Evolutionary conservation across 1,284 basidiomycete species (phyloP), one percentile per base, ranked within the genome.

Genomic region (Ustilago shanxiensis): DNA sequence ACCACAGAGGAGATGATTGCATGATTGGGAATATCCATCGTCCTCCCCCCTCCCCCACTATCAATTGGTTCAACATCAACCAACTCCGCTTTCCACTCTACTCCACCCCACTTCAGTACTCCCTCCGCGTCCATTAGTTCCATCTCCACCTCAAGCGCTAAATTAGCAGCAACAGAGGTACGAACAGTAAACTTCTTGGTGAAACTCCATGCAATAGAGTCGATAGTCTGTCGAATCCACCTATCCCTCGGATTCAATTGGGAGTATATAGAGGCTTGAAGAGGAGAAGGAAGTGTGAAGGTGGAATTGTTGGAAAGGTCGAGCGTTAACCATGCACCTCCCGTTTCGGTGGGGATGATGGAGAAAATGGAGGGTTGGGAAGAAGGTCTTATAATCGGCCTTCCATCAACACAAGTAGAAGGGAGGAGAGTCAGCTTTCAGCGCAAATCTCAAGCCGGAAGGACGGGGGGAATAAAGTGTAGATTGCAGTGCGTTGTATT

Each of bases 61-160:
- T 13, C 41, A 16, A 58, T 16, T 0, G 20, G 11, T 1, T 37
- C 2, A 14, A 45, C 47, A 1, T 72, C 64, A 8, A 77, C 71
- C 41, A 70, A 31, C 22, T 73, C 60, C 1, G 75, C 75, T 44
- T 67, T 49, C 75, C 75, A 77, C 47, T 70, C 67, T 0, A 77
- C 71, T 18, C 71, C 71, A 18, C 75, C 75, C 5, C 24, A n/a
- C 14, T 33, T 16, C 28, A 77, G 58, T 16, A 70, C 71, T 41
- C 65, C 56, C 45, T 78, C 76, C 6, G 72, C 67, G 0, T 41
- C 61, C 58, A 65, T 13, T 13, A 71, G 11, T 13, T 65, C 49
- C 67, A 78, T n/a, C 11, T 28, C 29, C 18, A 74, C 60, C 1
- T 74, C 67, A 20, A 69, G n/a, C n/a, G 68, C 70, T 20, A 70